Percentiles rank a stretch among this genome's conserved stretches.
Conservation (phyloP, 1,284 basidiomycete species). For the Sphaerobolus stellatus region DNA sequence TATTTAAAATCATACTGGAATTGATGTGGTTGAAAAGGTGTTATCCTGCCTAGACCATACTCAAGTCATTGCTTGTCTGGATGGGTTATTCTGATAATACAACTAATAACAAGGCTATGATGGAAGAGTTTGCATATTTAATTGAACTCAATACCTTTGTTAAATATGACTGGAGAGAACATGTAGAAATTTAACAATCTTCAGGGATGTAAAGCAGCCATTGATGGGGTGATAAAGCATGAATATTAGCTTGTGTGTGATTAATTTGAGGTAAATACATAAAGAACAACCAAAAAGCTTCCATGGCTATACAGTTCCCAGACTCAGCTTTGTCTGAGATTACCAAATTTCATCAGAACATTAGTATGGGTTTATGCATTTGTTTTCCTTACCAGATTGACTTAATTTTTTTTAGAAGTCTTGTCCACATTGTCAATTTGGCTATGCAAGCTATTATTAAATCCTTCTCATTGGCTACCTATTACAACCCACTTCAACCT, state of each 20-base stretch:
- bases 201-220: too few species aligned
- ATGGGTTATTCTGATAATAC: slow-evolving; percentile 29
- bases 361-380: not conserved
- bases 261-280: too few species aligned
- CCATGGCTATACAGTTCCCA: too few species aligned
- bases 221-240: too few species aligned
- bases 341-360: too few species aligned
- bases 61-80: slow-evolving; percentile 20
- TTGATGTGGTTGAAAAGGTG: slow-evolving; percentile 21
- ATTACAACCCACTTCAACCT: slow-evolving; percentile 26
- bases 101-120: slow-evolving; percentile 23
- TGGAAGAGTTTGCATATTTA: slow-evolving; percentile 16
- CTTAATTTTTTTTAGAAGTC: slow-evolving; percentile 32
- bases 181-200: too few species aligned
- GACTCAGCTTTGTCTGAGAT: too few species aligned
- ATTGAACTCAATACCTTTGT: not conserved
- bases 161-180: not conserved
- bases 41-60: not conserved
- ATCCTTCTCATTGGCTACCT: slow-evolving; percentile 29
- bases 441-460: slow-evolving; percentile 34
- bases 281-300: too few species aligned
- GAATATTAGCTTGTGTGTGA: too few species aligned
- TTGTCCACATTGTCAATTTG: slow-evolving; percentile 40
- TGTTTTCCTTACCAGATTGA: not conserved
- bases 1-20: slow-evolving; percentile 23